Evolutionary conservation across 2,329 filamentous ascomycete species (phyloP).

Genomic region (Sporothrix brunneoviolacea): DNA sequence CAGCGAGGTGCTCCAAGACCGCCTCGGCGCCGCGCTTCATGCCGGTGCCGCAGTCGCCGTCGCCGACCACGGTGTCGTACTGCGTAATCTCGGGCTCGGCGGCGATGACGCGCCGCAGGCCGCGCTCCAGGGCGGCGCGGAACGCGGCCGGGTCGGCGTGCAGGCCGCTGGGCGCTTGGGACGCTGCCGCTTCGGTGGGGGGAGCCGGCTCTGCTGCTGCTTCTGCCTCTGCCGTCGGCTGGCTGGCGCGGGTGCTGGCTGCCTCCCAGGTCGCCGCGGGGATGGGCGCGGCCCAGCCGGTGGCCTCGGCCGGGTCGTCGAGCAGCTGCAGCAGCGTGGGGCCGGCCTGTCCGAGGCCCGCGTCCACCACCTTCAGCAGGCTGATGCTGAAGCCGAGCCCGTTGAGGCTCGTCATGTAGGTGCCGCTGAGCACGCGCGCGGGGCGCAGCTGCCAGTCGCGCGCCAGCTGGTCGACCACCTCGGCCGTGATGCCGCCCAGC

Average conservation of each 20-base stretch:
- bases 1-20: slow-evolving; percentile 43
- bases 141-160: slow-evolving; percentile 46
- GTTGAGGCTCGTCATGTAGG: slow-evolving; percentile 74
- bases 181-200: too few species aligned
- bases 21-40: slow-evolving; percentile 80
- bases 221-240: too few species aligned
- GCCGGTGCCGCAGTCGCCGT: slow-evolving; percentile 84
- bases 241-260: slow-evolving; percentile 35
- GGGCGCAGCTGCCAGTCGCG: slow-evolving; percentile 53
- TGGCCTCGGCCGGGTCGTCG: slow-evolving; percentile 62
- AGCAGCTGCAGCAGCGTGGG: slow-evolving; percentile 62
- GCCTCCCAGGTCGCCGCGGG: slow-evolving; percentile 57
- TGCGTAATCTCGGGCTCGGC: slow-evolving; percentile 66
- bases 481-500: slow-evolving; percentile 62
- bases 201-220: too few species aligned
- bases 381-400: slow-evolving; percentile 69
- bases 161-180: slow-evolving; percentile 41
- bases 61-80: slow-evolving; percentile 77
- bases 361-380: slow-evolving; percentile 56
- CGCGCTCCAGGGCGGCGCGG: slow-evolving; percentile 47
- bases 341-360: slow-evolving; percentile 50
- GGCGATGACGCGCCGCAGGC: slow-evolving; percentile 54
- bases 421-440: slow-evolving; percentile 59
- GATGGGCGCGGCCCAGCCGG: slow-evolving; percentile 63
- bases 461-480: slow-evolving; percentile 58